phyloP scores from a whole-genome alignment of 805 yeast species.

The Candida tammaniensis region DNA sequence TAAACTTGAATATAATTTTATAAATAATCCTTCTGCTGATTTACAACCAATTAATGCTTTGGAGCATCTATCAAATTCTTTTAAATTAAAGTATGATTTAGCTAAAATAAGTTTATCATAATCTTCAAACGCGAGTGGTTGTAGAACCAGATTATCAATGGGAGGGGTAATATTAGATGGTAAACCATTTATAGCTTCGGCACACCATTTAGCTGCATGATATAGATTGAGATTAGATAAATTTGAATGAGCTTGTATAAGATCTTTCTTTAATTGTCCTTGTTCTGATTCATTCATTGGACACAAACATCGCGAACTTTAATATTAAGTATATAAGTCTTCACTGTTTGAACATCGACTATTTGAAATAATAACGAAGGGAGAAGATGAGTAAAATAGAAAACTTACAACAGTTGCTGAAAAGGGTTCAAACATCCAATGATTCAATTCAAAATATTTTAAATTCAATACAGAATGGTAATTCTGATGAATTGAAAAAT shows the following conservation, averaged over 20 bases:
- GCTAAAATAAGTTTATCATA: constrained; percentile 56
- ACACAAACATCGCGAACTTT: too few relatives aligned
- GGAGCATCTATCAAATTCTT: constrained; percentile 81
- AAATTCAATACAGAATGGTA: constrained; percentile 1
- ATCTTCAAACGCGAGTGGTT: constrained; percentile 24
- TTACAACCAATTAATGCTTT: constrained; percentile 50
- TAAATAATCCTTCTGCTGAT: constrained; percentile 54
- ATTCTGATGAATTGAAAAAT: constrained; percentile 2
- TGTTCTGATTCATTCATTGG: too few relatives aligned
- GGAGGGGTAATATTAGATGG: constrained; percentile 1
- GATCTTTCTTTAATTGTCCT: too few relatives aligned
- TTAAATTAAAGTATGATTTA: constrained; percentile 69
- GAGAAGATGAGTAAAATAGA: too few relatives aligned
- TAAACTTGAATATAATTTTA: constrained; percentile 65
- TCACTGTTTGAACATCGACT: too few relatives aligned
- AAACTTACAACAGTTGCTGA: not conserved
- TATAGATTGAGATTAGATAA: constrained; percentile 58
- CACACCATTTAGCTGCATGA: constrained; percentile 77
- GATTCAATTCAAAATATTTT: constrained; percentile 5
- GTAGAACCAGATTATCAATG: too few relatives aligned
- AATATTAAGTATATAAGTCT: too few relatives aligned
- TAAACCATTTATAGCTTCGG: constrained; percentile 71
- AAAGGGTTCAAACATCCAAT: too few relatives aligned
- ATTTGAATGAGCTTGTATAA: constrained; percentile 23
- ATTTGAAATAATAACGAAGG: too few relatives aligned